phyloP scores from a whole-genome alignment of 768 basidiomycete species.

The Amanita pallidorosea region DNA sequence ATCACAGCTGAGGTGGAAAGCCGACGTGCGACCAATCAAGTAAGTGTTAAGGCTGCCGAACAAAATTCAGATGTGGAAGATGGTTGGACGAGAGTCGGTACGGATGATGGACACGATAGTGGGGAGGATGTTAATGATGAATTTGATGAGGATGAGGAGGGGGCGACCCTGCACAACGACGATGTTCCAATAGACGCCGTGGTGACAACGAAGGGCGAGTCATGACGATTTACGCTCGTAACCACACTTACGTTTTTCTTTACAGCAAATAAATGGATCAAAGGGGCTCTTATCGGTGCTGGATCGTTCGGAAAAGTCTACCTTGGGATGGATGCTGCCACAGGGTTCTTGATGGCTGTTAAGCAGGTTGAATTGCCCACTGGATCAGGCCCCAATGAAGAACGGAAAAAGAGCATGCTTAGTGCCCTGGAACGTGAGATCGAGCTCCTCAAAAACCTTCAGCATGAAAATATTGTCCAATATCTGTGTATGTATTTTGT shows the following conservation, averaged over 20 bases:
- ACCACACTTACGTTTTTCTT: conserved; percentile 8
- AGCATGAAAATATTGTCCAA: conserved; percentile 96
- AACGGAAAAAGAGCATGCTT: conserved; percentile 89
- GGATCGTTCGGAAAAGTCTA: conserved; percentile 95
- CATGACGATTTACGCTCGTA: not conserved
- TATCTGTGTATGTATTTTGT: conserved; percentile 68
- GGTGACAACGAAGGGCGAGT: conserved; percentile 43
- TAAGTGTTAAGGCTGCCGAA: conserved; percentile 12
- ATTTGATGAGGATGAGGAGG: conserved; percentile 21
- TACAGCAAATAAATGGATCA: conserved; percentile 88
- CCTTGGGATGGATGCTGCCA: conserved; percentile 89
- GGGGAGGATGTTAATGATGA: conserved; percentile 23
- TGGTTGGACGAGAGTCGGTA: conserved; percentile 64
- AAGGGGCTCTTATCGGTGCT: conserved; percentile 89
- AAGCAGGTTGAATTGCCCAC: conserved; percentile 93
- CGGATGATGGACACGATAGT: conserved; percentile 29
- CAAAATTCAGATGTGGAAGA: conserved; percentile 4
- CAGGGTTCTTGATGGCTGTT: conserved; percentile 89
- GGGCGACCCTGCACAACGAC: conserved; percentile 22
- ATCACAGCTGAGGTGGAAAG: conserved; percentile 93
- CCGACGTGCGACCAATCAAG: conserved; percentile 39
- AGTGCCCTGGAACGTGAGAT: conserved; percentile 90
- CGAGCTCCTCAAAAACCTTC: conserved; percentile 82
- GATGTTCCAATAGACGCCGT: conserved; percentile 36
- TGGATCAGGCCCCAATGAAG: conserved; percentile 76